Conservation (phyloP, 2,329 filamentous ascomycete species). For the Ophiostoma perfectum region DNA sequence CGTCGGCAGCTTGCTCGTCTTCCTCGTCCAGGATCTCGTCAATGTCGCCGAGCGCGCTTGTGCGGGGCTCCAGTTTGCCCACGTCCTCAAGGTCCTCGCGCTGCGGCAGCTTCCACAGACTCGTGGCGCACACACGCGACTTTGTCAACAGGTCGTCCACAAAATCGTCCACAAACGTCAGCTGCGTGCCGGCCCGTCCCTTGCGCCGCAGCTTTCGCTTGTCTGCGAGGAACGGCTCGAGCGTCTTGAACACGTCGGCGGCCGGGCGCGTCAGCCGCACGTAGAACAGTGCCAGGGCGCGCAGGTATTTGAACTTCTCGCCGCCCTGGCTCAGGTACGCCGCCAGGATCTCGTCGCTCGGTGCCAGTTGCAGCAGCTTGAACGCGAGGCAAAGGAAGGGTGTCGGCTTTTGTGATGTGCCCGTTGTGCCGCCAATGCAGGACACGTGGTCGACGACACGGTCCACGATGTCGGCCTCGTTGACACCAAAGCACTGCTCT, state of each 20-base stretch:
- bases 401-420: conserved; percentile 75
- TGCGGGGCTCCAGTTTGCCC: conserved; percentile 76
- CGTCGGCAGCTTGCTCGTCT: conserved; percentile 31
- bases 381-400: conserved; percentile 92
- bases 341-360: conserved; percentile 68
- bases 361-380: conserved; percentile 85
- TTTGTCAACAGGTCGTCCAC: conserved; percentile 87
- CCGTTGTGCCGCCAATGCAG: conserved; percentile 84
- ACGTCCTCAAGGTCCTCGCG: conserved; percentile 80
- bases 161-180: conserved; percentile 87
- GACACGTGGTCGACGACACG: conserved; percentile 76
- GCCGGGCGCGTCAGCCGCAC: conserved; percentile 80
- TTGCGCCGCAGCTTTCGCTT: conserved; percentile 75
- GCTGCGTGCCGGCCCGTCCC: conserved; percentile 63
- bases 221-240: conserved; percentile 82
- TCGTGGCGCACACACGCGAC: conserved; percentile 85
- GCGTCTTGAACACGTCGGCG: conserved; percentile 68
- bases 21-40: conserved; percentile 64
- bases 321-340: conserved; percentile 76
- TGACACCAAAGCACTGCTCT: conserved; percentile 95
- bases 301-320: conserved; percentile 77
- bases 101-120: conserved; percentile 82
- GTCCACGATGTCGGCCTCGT: conserved; percentile 76
- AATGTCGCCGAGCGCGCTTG: conserved; percentile 76
- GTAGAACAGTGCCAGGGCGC: conserved; percentile 87